These are phyloP conservation scores for Trichoderma oligosporum DNA, from an alignment of 2,329 filamentous ascomycete genomes.

Conservation along the genomic window DNA sequence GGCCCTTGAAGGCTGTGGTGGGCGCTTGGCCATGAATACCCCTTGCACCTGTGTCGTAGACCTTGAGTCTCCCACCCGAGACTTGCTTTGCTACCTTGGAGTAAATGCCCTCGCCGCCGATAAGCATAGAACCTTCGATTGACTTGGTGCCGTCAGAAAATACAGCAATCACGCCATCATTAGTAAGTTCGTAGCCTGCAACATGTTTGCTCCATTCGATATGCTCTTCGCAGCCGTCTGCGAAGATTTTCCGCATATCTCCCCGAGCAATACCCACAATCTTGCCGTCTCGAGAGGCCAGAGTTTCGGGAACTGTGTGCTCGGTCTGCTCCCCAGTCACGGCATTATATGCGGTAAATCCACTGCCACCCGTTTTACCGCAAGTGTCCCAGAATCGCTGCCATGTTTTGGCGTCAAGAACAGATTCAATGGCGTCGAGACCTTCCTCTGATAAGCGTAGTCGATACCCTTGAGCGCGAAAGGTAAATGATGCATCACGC, in stretches of 20 bases:
- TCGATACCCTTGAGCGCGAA: conserved; percentile 61
- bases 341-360: conserved; percentile 50
- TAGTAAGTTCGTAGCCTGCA: conserved; percentile 54
- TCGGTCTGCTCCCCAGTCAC: conserved; percentile 46
- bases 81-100: conserved; percentile 59
- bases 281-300: conserved; percentile 54
- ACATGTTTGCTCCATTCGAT: conserved; percentile 56
- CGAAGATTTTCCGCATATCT: conserved; percentile 58
- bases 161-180: conserved; percentile 50
- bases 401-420: conserved; percentile 47
- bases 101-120: conserved; percentile 61
- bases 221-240: conserved; percentile 51
- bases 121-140: conserved; percentile 54
- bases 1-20: conserved; percentile 54
- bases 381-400: conserved; percentile 56
- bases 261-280: conserved; percentile 59
- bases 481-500: conserved; percentile 46
- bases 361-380: conserved; percentile 56
- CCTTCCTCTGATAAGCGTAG: conserved; percentile 55
- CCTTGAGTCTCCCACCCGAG: conserved; percentile 53
- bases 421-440: conserved; percentile 57
- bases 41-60: conserved; percentile 59
- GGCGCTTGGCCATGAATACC: conserved; percentile 65
- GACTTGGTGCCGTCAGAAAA: conserved; percentile 60
- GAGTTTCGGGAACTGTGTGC: conserved; percentile 28